These are phyloP conservation scores for Corrigiola litoralis DNA, from an alignment of 179 eudicot genomes.

Conservation along the genomic window DNA sequence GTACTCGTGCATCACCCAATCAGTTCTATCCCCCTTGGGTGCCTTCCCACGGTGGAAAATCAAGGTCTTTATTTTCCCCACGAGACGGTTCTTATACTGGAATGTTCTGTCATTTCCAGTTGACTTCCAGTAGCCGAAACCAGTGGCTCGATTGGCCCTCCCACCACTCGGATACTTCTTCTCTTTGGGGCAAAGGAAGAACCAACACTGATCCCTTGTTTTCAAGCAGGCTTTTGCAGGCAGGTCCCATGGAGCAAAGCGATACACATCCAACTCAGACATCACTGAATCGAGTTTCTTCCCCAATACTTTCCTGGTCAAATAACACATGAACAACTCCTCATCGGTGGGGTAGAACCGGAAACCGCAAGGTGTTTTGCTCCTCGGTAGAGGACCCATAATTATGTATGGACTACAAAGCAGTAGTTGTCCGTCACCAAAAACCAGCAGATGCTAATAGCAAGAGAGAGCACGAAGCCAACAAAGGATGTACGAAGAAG, in stretches of 20 bases:
- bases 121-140: slow-evolving; percentile 71
- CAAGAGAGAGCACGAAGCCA: not conserved
- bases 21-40: slow-evolving; percentile 57
- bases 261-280: slow-evolving; percentile 57
- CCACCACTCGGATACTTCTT: slow-evolving; percentile 52
- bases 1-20: slow-evolving; percentile 87
- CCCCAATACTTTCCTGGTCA: slow-evolving; percentile 65
- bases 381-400: slow-evolving; percentile 25
- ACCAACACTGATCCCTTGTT: slow-evolving; percentile 66
- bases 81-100: slow-evolving; percentile 27
- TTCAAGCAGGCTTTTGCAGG: slow-evolving; percentile 44
- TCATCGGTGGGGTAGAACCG: slow-evolving; percentile 79
- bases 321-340: slow-evolving; percentile 61
- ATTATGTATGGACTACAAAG: slow-evolving; percentile 3
- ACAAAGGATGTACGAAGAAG: not conserved
- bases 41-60: slow-evolving; percentile 68
- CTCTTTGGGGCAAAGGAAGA: slow-evolving; percentile 58
- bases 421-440: slow-evolving; percentile 11
- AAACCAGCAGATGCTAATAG: not conserved
- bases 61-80: slow-evolving; percentile 63
- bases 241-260: slow-evolving; percentile 67
- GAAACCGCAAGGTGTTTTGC: slow-evolving; percentile 46
- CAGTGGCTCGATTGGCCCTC: slow-evolving; percentile 56
- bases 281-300: slow-evolving; percentile 33
- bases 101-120: slow-evolving; percentile 63